Base-by-base conservation (phyloP, 2,329 filamentous ascomycete species). In the Stagonosporopsis cucurbitacearum region DNA sequence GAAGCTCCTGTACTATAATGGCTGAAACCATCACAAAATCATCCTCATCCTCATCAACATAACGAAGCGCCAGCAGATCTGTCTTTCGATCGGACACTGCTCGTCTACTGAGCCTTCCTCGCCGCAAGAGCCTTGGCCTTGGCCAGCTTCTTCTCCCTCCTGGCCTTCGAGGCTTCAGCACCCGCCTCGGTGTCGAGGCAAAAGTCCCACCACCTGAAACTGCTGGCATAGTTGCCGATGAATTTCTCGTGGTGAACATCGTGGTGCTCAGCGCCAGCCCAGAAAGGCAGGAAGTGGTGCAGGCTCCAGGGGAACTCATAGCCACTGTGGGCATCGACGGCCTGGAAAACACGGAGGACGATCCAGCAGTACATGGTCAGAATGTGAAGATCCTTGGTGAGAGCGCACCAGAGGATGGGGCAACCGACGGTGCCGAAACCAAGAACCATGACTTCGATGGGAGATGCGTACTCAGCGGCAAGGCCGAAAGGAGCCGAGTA, bases 161-260 rank as follows among this genome's bases (percentile, higher is more conserved):
- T 88, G 73, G 84, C 85, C 87, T 92, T 93, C 68, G 89, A 85
- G 36, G 94, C 91, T 78, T 96, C 94, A 33, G 91, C 86, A 49
- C 91, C 92, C 62, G 91, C 91, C 84, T 99, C 94, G 59, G 95
- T 99, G 78, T 97, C 93, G 65, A 98, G 84, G 67, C 88, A 77
- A 77, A 90, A 96, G 81, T 99, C 95, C 95, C 95, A 99, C 95
- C 95, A 99, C 77, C 94, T 86, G 87, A 99, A 99, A 82, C 91
- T 96, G 74, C 92, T 96, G 47, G 94, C 83, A 77, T 98, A 99
- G 83, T 99, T 99, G 69, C 95, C 95, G 62, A 99, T 92, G 80
- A 99, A 99, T 75, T 92, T 92, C 82, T 99, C 95, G 80, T 99
- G 95, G 80, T 99, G 95, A 40, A 92, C 82, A 73, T 99, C 95